Base-by-base conservation (phyloP, 352 stramenopile genomes). In the Globisporangium heterothallicum region DNA sequence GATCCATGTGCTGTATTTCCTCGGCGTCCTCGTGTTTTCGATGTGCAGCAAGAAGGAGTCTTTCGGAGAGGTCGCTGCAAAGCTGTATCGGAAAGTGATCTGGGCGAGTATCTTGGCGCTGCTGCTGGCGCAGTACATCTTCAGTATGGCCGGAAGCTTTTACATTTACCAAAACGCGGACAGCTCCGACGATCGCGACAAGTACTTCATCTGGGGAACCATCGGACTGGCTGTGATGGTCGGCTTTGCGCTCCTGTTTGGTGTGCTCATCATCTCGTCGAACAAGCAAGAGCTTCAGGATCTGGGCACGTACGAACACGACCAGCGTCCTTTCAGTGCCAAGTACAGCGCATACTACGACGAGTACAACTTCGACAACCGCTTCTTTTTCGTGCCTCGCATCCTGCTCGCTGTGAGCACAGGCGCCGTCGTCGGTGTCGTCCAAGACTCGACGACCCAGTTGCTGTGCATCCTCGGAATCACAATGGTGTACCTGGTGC, bases 361-460 rank as follows among this genome's bases (percentile, higher is more conserved):
- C 50, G 82, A 93, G 72, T 93, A 91, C 74, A 93, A 92, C 63
- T 90, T 89, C 29, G 77, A 91, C 56, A 93, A 95, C 57, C 82
- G 84, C 16, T 93, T 86, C 59, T 95, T 95, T 60, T 95, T 95
- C 54, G 68, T 93, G 21, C 78, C 77, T 6, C 72, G 82, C 0
- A 91, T 90, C 52, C 38, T 90, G 32, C 59, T 93, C 18, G 77
- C 84, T 2, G 62, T 93, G 0, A 43, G 58, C n/a, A 92, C 81
- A 0, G 84, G 84, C 32, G 70, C 72, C 16, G 63, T 93, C 16
- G 80, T 94, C 19, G 84, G 84, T 7, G 61, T 86, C 35, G 63
- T 94, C 29, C 68, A 72, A 6, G 63, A 89, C 52, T 64, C 79
- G 25, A 89, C 68, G 8, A 78, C 67, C 29, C 84, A 94, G 54